phyloP scores from a whole-genome alignment of 495 filamentous ascomycete genomes.

The Tirmania nivea region DNA sequence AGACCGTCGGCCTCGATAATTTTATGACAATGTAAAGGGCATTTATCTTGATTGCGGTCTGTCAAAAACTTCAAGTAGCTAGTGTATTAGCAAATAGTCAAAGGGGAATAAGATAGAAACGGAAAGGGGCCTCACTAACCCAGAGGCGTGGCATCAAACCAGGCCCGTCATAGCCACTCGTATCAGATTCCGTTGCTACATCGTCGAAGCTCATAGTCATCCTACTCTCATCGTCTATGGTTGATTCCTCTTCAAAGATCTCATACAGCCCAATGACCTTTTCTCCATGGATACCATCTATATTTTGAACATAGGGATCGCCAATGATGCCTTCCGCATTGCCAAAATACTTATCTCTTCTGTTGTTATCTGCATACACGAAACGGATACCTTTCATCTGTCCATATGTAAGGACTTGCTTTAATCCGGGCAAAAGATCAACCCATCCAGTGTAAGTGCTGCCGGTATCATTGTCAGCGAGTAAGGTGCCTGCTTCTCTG shows the following conservation, averaged over 20 bases:
- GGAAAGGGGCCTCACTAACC: not conserved
- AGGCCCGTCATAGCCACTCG: not conserved
- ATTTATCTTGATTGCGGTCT: constrained; percentile 6
- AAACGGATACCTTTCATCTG: constrained; percentile 17
- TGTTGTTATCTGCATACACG: constrained; percentile 1
- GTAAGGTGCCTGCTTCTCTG: constrained; percentile 7
- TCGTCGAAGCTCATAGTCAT: constrained; percentile 2
- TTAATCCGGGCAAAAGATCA: constrained; percentile 1
- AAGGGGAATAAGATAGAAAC: not conserved
- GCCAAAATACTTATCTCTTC: not conserved
- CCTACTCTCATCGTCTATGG: too few species aligned
- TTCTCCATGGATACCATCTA: constrained; percentile 5
- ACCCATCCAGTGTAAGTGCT: constrained; percentile 13
- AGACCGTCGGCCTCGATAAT: not conserved
- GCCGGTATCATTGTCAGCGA: constrained; percentile 4
- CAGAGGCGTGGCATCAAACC: not conserved
- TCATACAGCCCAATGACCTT: not conserved
- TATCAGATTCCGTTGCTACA: not conserved
- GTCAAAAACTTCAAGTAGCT: constrained; percentile 8
- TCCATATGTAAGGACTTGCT: constrained; percentile 10
- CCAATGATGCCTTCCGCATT: not conserved
- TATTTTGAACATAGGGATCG: constrained; percentile 10
- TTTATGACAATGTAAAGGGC: not conserved
- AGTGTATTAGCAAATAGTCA: constrained; percentile 3
- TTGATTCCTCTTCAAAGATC: too few species aligned